phyloP scores from a whole-genome alignment of 2,329 filamentous ascomycete genomes.

The Thielaviopsis punctulata region DNA sequence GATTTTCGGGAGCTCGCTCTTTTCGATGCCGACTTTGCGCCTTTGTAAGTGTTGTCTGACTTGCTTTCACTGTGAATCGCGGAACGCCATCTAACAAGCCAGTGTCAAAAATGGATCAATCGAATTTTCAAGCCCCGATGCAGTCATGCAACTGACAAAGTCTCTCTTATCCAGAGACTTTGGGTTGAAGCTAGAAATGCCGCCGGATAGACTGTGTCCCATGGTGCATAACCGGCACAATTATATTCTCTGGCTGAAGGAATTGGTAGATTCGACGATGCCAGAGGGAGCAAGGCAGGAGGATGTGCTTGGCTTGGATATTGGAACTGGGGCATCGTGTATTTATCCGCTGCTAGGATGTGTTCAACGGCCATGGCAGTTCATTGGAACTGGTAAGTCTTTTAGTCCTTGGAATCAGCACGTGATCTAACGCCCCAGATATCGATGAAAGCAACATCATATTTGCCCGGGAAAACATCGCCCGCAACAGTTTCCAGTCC shows the following conservation, averaged over 20 bases:
- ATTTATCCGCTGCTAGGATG: conserved; percentile 82
- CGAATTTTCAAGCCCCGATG: conserved; percentile 63
- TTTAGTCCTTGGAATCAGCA: background rate
- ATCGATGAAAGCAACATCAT: conserved; percentile 54
- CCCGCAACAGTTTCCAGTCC: conserved; percentile 42
- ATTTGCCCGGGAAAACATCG: conserved; percentile 51
- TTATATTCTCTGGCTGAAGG: conserved; percentile 80
- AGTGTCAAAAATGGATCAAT: conserved; percentile 35
- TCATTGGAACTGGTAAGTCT: conserved; percentile 41
- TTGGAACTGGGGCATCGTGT: conserved; percentile 78
- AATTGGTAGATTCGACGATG: conserved; percentile 54
- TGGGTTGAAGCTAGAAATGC: conserved; percentile 50
- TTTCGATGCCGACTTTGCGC: conserved; percentile 25
- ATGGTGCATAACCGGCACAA: conserved; percentile 62
- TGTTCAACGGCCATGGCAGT: conserved; percentile 53
- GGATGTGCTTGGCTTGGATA: conserved; percentile 53
- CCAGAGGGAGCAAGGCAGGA: conserved; percentile 29
- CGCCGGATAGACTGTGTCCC: conserved; percentile 67
- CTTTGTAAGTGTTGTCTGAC: conserved; percentile 19
- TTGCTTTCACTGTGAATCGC: too few species aligned
- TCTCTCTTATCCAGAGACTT: conserved; percentile 64
- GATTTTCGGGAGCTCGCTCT: conserved; percentile 28
- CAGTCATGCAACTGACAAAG: conserved; percentile 68
- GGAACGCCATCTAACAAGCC: background rate
- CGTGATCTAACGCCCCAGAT: conserved; percentile 28